These are phyloP conservation scores for Metschnikowia peoriensis DNA, from an alignment of 805 yeast genomes.

Conservation along the genomic window DNA sequence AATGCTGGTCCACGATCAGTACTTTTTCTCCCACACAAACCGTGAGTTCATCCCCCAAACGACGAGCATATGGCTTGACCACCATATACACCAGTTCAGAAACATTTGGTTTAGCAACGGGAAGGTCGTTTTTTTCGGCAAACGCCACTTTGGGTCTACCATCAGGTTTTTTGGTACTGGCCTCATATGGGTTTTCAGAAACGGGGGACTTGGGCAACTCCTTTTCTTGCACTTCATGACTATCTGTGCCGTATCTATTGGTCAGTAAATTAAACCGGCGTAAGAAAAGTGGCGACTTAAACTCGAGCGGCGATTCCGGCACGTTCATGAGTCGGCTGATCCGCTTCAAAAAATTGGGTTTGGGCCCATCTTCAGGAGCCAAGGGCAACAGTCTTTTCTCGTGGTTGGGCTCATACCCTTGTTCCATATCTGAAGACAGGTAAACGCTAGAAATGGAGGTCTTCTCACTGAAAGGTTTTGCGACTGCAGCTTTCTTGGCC, in stretches of 20 bases:
- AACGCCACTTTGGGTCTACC: background rate
- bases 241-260: slow-evolving; percentile 14
- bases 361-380: background rate
- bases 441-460: slow-evolving; percentile 5
- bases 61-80: slow-evolving; percentile 26
- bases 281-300: slow-evolving; percentile 32
- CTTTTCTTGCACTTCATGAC: slow-evolving; percentile 1
- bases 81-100: slow-evolving; percentile 20
- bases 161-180: background rate
- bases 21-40: slow-evolving; percentile 32
- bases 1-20: slow-evolving; percentile 21
- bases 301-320: slow-evolving; percentile 20
- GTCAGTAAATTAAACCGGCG: slow-evolving; percentile 30
- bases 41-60: slow-evolving; percentile 34
- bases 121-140: background rate
- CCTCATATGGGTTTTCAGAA: slow-evolving; percentile 4
- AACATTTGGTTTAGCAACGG: background rate
- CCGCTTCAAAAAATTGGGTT: slow-evolving; percentile 7
- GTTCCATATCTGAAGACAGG: slow-evolving; percentile 7
- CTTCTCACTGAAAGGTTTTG: background rate
- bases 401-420: slow-evolving; percentile 1
- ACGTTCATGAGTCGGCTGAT: slow-evolving; percentile 24
- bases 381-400: background rate
- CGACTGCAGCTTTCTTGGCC: background rate
- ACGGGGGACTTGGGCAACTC: slow-evolving; percentile 23